Conservation (phyloP, 1,284 basidiomycete species). For the Rhodotorula sp. region DNA sequence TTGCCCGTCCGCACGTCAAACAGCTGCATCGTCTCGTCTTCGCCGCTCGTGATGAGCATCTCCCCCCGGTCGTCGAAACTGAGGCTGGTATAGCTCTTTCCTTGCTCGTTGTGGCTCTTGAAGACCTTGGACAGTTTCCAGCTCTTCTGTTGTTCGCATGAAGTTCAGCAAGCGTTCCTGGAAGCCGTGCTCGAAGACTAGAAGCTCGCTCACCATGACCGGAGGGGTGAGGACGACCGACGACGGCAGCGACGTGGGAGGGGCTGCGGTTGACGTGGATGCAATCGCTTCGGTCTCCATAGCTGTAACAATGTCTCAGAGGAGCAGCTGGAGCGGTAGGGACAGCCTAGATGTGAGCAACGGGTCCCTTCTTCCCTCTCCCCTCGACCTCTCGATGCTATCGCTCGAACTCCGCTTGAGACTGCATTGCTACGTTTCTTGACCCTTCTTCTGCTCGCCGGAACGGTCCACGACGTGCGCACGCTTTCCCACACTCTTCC, state of each 20-base stretch:
- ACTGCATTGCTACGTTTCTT: too few species aligned
- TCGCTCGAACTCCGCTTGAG: too few species aligned
- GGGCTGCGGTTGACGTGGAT: not conserved
- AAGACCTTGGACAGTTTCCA: conserved; percentile 88
- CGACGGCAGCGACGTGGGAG: not conserved
- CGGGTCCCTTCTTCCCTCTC: too few species aligned
- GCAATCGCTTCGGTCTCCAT: conserved; percentile 17
- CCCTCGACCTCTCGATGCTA: too few species aligned
- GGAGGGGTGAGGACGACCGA: conserved; percentile 2
- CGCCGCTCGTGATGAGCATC: conserved; percentile 77
- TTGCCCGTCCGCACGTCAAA: conserved; percentile 87
- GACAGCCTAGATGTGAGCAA: too few species aligned
- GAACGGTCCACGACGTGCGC: too few species aligned
- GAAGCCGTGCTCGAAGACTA: not conserved
- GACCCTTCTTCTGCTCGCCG: too few species aligned
- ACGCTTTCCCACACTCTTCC: too few species aligned
- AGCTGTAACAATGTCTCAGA: not conserved
- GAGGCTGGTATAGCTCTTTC: conserved; percentile 65
- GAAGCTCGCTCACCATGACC: conserved; percentile 4
- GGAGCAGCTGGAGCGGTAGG: too few species aligned
- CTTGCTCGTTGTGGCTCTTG: conserved; percentile 67
- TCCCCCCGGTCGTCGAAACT: conserved; percentile 89
- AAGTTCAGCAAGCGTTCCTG: accelerated
- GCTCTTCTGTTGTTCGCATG: not conserved
- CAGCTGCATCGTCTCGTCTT: conserved; percentile 87